Base-by-base conservation (phyloP, 805 yeast species). In the Schwanniomyces yamadae region DNA sequence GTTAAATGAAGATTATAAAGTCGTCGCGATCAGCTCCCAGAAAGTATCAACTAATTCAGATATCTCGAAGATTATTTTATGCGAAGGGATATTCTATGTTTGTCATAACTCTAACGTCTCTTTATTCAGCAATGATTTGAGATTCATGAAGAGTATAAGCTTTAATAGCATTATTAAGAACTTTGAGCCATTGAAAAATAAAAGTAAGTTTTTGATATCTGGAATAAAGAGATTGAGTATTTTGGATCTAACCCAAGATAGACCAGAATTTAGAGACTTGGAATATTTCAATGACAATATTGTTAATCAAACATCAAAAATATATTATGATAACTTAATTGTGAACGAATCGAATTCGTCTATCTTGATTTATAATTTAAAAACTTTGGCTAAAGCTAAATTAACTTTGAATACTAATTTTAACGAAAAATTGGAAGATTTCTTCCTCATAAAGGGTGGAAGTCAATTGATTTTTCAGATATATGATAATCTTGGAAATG, bases 251-350 rank as follows among this genome's bases (percentile, higher is more conserved):
- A 7, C 19, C 19, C 33, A 29, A 10, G 16, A 16, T 12, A 23
- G 28, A 5, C n/a, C 10, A 11, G 27, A 33, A 17, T 23, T 32
- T 17, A 23, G 16, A 21, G 14, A 33, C 9, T 17, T 40, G 14
- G 13, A 17, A 11, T 40, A 40, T 24, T 23, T 30, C 3, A 40
- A 40, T 22, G 33, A 40, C 15, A 40, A 40, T 30, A 36, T 40
- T 23, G 30, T 22, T 7, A 32, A 36, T 28, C 43, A 40, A 23
- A 27, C 21, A 15, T 40, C 37, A 12, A 23, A 9, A 11, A 13
- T 33, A 14, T 18, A 31, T 5, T 25, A 13, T 4, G 22, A 36
- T 14, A 35, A 35, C 21, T 21, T 40, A 12, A 20, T 40, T n/a
- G 31, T 40, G 8, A 40, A 40, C 20, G 34, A 40, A 25, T 40